Conservation (phyloP, 1,139 yeast genomes). For the Blastobotrys malaysiensis region DNA sequence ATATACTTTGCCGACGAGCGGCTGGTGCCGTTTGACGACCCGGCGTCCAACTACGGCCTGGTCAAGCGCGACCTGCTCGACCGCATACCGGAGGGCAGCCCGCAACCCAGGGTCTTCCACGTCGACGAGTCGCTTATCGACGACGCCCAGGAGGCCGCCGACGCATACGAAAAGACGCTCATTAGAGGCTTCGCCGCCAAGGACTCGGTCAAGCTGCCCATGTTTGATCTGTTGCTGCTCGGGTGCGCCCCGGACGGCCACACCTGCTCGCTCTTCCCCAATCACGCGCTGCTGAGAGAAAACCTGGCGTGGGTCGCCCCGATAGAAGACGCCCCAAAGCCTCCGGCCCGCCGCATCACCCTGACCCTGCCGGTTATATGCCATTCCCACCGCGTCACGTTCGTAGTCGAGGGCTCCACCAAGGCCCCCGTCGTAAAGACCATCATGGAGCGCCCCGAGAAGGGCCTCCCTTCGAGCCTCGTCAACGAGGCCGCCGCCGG, state of each 20-base stretch:
- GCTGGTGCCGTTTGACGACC: conserved; percentile 78
- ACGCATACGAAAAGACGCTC: conserved; percentile 77
- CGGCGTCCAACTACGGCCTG: conserved; percentile 84
- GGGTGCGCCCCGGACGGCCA: conserved; percentile 99
- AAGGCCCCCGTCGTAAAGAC: conserved; percentile 91
- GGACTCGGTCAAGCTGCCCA: conserved; percentile 90
- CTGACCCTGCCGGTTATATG: conserved; percentile 92
- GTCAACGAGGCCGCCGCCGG: conserved; percentile 97
- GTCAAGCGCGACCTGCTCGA: conserved; percentile 81
- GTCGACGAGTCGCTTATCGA: conserved; percentile 70
- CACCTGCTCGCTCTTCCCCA: conserved; percentile 91
- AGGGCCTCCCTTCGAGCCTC: conserved; percentile 80
- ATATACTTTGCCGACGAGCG: conserved; percentile 96
- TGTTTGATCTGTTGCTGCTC: conserved; percentile 81
- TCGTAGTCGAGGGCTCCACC: conserved; percentile 92
- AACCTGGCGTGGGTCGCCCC: conserved; percentile 96
- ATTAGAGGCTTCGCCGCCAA: conserved; percentile 92
- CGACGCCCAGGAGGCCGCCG: conserved; percentile 94
- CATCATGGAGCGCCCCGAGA: conserved; percentile 96
- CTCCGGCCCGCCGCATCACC: conserved; percentile 84
- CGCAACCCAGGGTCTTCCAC: conserved; percentile 71
- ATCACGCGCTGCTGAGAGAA: conserved; percentile 83
- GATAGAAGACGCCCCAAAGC: conserved; percentile 85
- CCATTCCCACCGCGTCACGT: conserved; percentile 87
- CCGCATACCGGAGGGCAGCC: conserved; percentile 43